Conservation (phyloP, 371 early-diverging fungal species). For the Syncephalastrum monosporum region DNA sequence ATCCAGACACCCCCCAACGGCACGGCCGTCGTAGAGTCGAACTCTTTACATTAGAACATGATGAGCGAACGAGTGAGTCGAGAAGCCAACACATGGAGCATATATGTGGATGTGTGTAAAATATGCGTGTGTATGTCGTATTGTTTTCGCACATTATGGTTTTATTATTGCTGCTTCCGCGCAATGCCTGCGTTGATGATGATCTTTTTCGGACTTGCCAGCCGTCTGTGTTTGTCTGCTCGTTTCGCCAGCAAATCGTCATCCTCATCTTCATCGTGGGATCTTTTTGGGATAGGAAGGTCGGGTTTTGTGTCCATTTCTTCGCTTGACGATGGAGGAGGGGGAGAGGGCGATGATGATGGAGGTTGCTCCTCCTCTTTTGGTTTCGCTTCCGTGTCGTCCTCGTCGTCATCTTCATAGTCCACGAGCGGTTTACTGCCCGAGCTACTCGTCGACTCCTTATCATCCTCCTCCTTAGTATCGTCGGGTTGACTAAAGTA, state of each 20-base stretch:
- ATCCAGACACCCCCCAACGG: background rate
- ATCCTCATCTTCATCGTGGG: too few species aligned
- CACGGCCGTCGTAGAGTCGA: too few species aligned
- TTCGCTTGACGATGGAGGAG: too few species aligned
- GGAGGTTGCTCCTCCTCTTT: background rate
- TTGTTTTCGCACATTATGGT: background rate
- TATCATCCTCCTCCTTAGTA: slow-evolving; percentile 34
- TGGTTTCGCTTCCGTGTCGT: slow-evolving; percentile 3
- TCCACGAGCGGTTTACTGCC: slow-evolving; percentile 31
- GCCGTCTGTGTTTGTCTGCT: background rate
- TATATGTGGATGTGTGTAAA: too few species aligned
- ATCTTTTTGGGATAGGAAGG: too few species aligned
- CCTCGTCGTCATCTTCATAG: slow-evolving; percentile 52
- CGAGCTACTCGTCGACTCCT: slow-evolving; percentile 5
- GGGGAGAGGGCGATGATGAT: slow-evolving; percentile 2
- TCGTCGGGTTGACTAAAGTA: slow-evolving; percentile 81
- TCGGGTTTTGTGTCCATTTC: too few species aligned
- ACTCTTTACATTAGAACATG: too few species aligned
- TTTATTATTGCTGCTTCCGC: background rate
- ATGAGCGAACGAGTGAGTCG: too few species aligned
- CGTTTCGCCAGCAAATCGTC: slow-evolving; percentile 2
- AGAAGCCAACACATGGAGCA: too few species aligned
- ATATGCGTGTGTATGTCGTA: too few species aligned
- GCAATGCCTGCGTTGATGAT: slow-evolving; percentile 2
- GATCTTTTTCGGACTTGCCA: background rate